Base-by-base conservation (phyloP, 179 eudicot species). In the Spergularia azorica region DNA sequence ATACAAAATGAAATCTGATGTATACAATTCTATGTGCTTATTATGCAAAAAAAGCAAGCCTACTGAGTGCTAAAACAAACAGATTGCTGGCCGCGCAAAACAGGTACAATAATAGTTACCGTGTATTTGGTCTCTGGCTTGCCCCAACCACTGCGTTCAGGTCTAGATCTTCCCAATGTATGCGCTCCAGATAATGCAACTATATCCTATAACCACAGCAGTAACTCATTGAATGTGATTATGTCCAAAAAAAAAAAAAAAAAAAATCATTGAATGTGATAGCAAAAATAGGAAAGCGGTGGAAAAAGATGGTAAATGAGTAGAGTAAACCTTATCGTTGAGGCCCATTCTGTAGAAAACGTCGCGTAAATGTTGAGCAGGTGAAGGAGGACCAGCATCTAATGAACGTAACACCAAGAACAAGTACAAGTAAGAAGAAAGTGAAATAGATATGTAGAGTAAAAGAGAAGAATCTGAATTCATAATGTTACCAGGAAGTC, bases 71-170 rank as follows among this genome's bases (percentile, higher is more conserved):
- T 54, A 36, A 66, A 17, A 75, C 17, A 63, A 66, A 2, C 18
- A 60, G 18, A 20, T 12, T 52, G 39, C 68, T 61, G 13, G 32
- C 61, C 17, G 12, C 6, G 4, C 52, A 26, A 1, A 9, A 41
- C 63, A 69, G 9, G 6, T 17, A 51, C 8, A 12, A 16, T 67
- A 55, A 62, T n/a, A 73, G 36, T 52, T 91, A 95, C 98, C 90
- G 98, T 95, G 81, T 95, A 95, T 78, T 90, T 91, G 9, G 98
- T 95, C 86, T 91, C 95, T 52, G 93, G 95, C 89, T 95, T 95
- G 79, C 98, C 98, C 98, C 98, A 95, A 73, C 98, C 98, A 84
- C 98, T 95, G 67, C 98, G 98, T 71, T 95, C 98, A 63, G 98
- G 98, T 83, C 97, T 88, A 20, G 98, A 90, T 85, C 98, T 90